Percentiles rank a stretch among this genome's conserved stretches.
Conservation (phyloP, 768 basidiomycete genomes). For the Suillus placidus region DNA sequence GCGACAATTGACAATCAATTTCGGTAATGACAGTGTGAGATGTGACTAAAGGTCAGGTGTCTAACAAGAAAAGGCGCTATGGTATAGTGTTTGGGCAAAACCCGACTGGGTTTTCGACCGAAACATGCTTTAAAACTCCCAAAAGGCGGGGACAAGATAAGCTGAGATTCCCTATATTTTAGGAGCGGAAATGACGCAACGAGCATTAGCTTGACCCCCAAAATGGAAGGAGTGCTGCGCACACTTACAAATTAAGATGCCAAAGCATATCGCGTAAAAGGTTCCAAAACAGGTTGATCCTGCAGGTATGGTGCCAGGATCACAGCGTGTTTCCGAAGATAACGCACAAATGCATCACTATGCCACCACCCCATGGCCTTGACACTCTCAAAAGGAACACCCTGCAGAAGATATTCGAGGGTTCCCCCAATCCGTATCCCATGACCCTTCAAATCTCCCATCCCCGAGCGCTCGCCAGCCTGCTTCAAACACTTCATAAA, state of each 20-base stretch:
- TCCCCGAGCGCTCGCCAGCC: not conserved
- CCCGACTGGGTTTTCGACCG: not conserved
- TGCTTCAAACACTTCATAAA: not conserved
- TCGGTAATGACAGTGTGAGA: too few species aligned
- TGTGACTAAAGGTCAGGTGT: too few species aligned
- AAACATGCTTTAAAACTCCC: not conserved
- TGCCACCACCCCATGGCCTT: slow-evolving; percentile 39
- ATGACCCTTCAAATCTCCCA: slow-evolving; percentile 31
- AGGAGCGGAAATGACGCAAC: not conserved
- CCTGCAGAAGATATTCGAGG: slow-evolving; percentile 29
- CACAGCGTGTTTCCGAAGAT: slow-evolving; percentile 30
- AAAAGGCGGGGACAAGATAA: not conserved
- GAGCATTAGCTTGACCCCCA: not conserved
- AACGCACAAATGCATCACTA: slow-evolving; percentile 34
- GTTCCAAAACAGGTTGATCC: not conserved
- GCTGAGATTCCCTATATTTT: not conserved
- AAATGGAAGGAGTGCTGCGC: not conserved
- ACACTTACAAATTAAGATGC: not conserved
- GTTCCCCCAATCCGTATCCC: slow-evolving; percentile 33
- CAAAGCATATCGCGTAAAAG: not conserved
- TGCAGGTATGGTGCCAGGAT: slow-evolving; percentile 36
- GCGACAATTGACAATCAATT: too few species aligned
- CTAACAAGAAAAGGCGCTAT: too few species aligned
- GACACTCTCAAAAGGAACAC: slow-evolving; percentile 35
- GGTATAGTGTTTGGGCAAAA: not conserved